phyloP scores from a whole-genome alignment of 345 rosid genomes.

The Linum tenue region DNA sequence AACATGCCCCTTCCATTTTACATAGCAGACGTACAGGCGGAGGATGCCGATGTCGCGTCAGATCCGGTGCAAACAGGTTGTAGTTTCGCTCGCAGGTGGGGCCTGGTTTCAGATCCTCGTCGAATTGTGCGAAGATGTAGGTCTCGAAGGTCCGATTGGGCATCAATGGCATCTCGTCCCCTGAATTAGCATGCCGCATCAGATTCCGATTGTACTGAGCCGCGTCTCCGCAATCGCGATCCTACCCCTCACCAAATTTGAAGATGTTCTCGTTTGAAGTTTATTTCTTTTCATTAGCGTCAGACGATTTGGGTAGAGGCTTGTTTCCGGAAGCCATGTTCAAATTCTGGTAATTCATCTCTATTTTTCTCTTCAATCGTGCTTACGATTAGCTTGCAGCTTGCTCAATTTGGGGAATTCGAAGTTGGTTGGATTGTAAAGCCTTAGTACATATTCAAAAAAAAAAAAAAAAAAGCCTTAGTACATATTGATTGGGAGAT shows the following conservation, averaged over 20 bases:
- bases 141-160: slow-evolving; percentile 76
- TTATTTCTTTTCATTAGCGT: background rate
- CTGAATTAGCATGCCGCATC: slow-evolving; percentile 45
- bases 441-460: background rate
- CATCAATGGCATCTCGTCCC: slow-evolving; percentile 77
- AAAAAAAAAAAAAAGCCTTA: too few relatives aligned
- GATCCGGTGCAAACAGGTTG: slow-evolving; percentile 52
- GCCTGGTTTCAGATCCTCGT: slow-evolving; percentile 75
- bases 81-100: slow-evolving; percentile 63
- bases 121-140: slow-evolving; percentile 72
- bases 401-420: background rate
- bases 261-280: too few relatives aligned
- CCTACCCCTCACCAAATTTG: too few relatives aligned
- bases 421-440: background rate
- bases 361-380: background rate
- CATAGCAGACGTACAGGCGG: slow-evolving; percentile 14
- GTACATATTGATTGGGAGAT: background rate
- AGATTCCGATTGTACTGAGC: slow-evolving; percentile 57
- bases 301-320: slow-evolving; percentile 3
- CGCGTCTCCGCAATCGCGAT: slow-evolving; percentile 23
- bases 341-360: slow-evolving; percentile 50
- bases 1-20: too few relatives aligned
- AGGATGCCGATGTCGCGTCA: slow-evolving; percentile 60
- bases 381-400: background rate
- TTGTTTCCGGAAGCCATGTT: slow-evolving; percentile 36